phyloP scores from a whole-genome alignment of 345 rosid genomes.

The sweet orange (Citrus sinensis) region DVS_A1.0 CM039166.1:10613501-10614000 shows the following conservation, averaged over 20 bases:
- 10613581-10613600: slow-evolving; percentile 61
- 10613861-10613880: slow-evolving; percentile 46
- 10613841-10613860: slow-evolving; percentile 41
- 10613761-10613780: slow-evolving; percentile 57
- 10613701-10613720: neutral
- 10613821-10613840: slow-evolving; percentile 58
- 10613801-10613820: slow-evolving; percentile 78
- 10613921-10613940: neutral
- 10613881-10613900: slow-evolving; percentile 17
- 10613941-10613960: neutral
- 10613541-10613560: slow-evolving; percentile 59
- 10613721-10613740: neutral
- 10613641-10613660: slow-evolving; percentile 83
- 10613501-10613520: neutral
- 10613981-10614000: neutral
- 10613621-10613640: slow-evolving; percentile 88
- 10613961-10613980: neutral
- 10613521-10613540: neutral
- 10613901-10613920: neutral
- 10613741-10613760: slow-evolving; percentile 35
- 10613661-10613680: neutral
- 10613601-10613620: slow-evolving; percentile 99
- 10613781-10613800: slow-evolving; percentile 63
- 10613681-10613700: neutral
- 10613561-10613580: slow-evolving; percentile 61